Percentiles rank a stretch among this genome's conserved stretches.
These are phyloP conservation scores for Suhomyces vadensis DNA, from an alignment of 805 yeast species.

Conservation along the genomic window DNA sequence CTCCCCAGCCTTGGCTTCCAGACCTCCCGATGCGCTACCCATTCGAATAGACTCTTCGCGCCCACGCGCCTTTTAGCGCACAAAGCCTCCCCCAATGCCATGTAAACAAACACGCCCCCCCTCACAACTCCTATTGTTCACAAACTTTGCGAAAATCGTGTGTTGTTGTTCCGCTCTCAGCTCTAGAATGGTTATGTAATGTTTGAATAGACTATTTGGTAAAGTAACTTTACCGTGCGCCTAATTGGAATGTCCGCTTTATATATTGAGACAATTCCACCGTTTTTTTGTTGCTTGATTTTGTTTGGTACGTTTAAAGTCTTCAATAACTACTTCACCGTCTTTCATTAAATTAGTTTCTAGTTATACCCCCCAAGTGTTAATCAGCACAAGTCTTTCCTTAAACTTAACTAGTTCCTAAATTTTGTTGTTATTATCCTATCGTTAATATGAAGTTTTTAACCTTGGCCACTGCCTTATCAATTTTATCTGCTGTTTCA, in stretches of 20 bases:
- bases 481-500: slow-evolving; percentile 21
- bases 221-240: not conserved
- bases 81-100: not conserved
- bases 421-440: slow-evolving; percentile 6
- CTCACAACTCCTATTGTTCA: slow-evolving; percentile 2
- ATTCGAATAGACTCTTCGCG: not conserved
- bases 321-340: not conserved
- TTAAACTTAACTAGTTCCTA: slow-evolving; percentile 3
- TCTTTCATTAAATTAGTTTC: not conserved
- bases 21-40: no score
- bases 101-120: slow-evolving; percentile 1
- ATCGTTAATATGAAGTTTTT: slow-evolving; percentile 22
- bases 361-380: not conserved
- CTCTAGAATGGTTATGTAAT: slow-evolving; percentile 2
- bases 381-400: slow-evolving; percentile 5
- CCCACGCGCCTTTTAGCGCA: not conserved
- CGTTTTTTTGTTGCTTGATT: not conserved
- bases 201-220: not conserved
- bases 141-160: not conserved
- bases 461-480: slow-evolving; percentile 21
- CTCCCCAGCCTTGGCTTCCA: no score
- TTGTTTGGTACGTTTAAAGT: not conserved
- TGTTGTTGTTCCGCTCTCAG: not conserved
- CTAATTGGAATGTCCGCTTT: not conserved
- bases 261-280: slow-evolving; percentile 2